Evolutionary conservation across 768 basidiomycete species (phyloP), one percentile per base, ranked within the genome.

Genomic region (Fistulinella prunicolor): DNA sequence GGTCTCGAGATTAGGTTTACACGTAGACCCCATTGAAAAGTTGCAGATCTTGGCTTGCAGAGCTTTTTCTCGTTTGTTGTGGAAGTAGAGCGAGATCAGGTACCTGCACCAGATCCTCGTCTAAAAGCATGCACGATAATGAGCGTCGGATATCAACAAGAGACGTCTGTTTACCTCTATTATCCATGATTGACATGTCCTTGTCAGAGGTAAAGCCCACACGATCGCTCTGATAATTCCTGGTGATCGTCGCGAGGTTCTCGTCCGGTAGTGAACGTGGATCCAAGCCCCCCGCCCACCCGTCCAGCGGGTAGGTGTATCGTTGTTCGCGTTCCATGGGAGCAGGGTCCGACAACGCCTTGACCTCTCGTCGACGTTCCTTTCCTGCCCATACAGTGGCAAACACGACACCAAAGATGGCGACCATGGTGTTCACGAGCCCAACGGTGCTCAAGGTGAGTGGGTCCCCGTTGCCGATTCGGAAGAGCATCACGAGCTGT

Each of bases 401-500:
- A 20, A 56, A 56, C 1, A 45, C 49, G 23, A 56, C 43, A 14
- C 55, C 54, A 16, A 48, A 45, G 17, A 41, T n/a, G 13, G 46
- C 24, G 23, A 46, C 4, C 38, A 22, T 53, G 10, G n/a, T 13
- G 22, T 57, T 57, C 34, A 49, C 55, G 1, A 28, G 7, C 13
- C 23, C n/a, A 4, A 56, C 8, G 4, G 37, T 28, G 19, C 32
- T 32, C 28, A 49, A 7, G 2, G 20, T 3, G 36, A 22, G 7
- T 9, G 37, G 3, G 7, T 43, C 8, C 7, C 8, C 19, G 39
- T 42, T 36, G 12, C 58, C 46, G 17, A 37, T 14, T 42, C 48
- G 51, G 42, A 58, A 66, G 16, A 65, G 45, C 34, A 64, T 32
- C 12, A 49, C 49, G 22, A 60, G 49, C 36, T 61, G 65, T 13